Evolutionary conservation across 331 rosid species (phyloP).

Genomic region (Arachis monticola): DNA sequence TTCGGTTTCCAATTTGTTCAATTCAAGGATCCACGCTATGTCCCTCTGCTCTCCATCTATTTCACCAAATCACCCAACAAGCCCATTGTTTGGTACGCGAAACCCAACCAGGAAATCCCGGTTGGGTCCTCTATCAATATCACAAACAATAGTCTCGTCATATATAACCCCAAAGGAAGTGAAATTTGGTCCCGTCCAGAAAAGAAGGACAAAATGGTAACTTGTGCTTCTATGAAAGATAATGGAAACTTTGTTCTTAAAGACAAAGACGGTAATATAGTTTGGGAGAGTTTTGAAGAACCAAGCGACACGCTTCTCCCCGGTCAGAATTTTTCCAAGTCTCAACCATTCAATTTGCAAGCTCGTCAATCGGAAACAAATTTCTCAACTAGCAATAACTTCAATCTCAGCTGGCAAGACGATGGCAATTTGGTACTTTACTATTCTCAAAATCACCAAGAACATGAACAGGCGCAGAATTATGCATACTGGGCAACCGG

Average conservation of each 20-base stretch:
- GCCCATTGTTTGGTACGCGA: slow-evolving; percentile 37
- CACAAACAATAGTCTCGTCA: neutral
- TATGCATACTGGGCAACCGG: slow-evolving; percentile 15
- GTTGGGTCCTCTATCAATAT: neutral
- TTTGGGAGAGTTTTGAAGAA: slow-evolving; percentile 8
- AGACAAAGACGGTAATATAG: neutral
- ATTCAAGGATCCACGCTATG: neutral
- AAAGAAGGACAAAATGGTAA: neutral
- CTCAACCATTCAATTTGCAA: neutral
- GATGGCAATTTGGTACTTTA: slow-evolving; percentile 21
- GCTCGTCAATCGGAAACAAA: slow-evolving; percentile 13
- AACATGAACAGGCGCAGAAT: neutral
- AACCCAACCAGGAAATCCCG: neutral
- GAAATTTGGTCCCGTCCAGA: slow-evolving; percentile 7
- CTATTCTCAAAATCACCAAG: neutral
- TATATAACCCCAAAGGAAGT: neutral
- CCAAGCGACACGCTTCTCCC: slow-evolving; percentile 26
- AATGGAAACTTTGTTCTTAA: slow-evolving; percentile 2
- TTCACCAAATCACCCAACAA: slow-evolving; percentile 12
- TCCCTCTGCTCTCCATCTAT: slow-evolving; percentile 24
- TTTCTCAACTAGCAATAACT: slow-evolving; percentile 1
- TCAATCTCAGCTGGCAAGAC: neutral
- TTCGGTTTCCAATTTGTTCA: slow-evolving; percentile 21
- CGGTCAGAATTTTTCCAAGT: neutral
- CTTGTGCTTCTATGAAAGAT: slow-evolving; percentile 18